These are phyloP conservation scores for Kluyveromyces siamensis DNA, from an alignment of 805 yeast species.

Conservation along the genomic window DNA sequence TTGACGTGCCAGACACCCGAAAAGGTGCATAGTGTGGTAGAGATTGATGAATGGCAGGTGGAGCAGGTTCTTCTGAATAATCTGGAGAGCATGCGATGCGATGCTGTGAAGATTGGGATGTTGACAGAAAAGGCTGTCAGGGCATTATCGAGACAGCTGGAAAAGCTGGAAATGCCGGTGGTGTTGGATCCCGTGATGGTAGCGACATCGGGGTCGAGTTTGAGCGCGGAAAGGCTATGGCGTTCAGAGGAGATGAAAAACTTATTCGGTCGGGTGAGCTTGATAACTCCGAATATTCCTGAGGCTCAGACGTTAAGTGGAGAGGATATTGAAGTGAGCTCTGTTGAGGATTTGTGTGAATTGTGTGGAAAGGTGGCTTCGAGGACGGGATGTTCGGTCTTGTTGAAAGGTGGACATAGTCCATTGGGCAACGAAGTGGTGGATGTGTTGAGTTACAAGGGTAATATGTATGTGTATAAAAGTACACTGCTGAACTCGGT, in stretches of 20 bases:
- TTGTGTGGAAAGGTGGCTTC: slow-evolving; percentile 34
- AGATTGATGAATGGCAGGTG: slow-evolving; percentile 38
- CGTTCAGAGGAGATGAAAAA: slow-evolving; percentile 31
- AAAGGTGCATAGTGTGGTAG: slow-evolving; percentile 34
- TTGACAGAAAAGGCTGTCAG: slow-evolving; percentile 46
- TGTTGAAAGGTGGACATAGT: slow-evolving; percentile 77
- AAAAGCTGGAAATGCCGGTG: slow-evolving; percentile 35
- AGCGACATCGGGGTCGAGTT: slow-evolving; percentile 63
- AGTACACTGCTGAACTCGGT: slow-evolving; percentile 38
- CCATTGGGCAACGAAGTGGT: slow-evolving; percentile 40
- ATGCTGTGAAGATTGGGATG: slow-evolving; percentile 77
- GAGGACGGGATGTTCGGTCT: slow-evolving; percentile 41
- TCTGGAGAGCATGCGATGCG: slow-evolving; percentile 50
- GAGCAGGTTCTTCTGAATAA: slow-evolving; percentile 42
- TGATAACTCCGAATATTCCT: slow-evolving; percentile 67
- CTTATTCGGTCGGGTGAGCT: slow-evolving; percentile 42
- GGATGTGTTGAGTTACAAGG: slow-evolving; percentile 42
- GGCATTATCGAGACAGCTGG: slow-evolving; percentile 3
- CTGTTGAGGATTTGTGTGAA: slow-evolving; percentile 33
- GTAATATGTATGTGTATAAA: slow-evolving; percentile 35
- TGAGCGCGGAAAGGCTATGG: slow-evolving; percentile 35
- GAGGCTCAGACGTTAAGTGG: slow-evolving; percentile 46
- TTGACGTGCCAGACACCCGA: slow-evolving; percentile 67
- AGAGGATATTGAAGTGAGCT: slow-evolving; percentile 17
- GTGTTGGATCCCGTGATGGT: slow-evolving; percentile 82